These are phyloP conservation scores for barrel medic (Medicago truncatula) DNA, from an alignment of 306 rosid species.

Conservation along the genomic window MtrunA17r5.0-ANR NC_053042.1:29551501-29552000, in stretches of 20 bases:
- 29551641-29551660: conserved; percentile 28
- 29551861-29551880: neutral
- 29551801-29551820: conserved; percentile 64
- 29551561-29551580: too few species aligned
- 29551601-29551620: neutral
- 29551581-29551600: too few species aligned
- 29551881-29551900: neutral
- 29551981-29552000: neutral
- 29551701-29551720: conserved; percentile 59
- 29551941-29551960: neutral
- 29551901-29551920: neutral
- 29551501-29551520: too few species aligned
- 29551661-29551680: conserved; percentile 76
- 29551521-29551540: too few species aligned
- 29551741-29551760: conserved; percentile 58
- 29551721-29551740: conserved; percentile 62
- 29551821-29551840: conserved; percentile 61
- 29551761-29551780: conserved; percentile 72
- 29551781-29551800: conserved; percentile 55
- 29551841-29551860: conserved; percentile 41
- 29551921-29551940: neutral
- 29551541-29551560: too few species aligned
- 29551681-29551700: conserved; percentile 50
- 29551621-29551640: neutral
- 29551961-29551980: neutral